These are phyloP conservation scores for Zychaea mexicana DNA, from an alignment of 371 early-diverging fungal species.

Conservation along the genomic window DNA sequence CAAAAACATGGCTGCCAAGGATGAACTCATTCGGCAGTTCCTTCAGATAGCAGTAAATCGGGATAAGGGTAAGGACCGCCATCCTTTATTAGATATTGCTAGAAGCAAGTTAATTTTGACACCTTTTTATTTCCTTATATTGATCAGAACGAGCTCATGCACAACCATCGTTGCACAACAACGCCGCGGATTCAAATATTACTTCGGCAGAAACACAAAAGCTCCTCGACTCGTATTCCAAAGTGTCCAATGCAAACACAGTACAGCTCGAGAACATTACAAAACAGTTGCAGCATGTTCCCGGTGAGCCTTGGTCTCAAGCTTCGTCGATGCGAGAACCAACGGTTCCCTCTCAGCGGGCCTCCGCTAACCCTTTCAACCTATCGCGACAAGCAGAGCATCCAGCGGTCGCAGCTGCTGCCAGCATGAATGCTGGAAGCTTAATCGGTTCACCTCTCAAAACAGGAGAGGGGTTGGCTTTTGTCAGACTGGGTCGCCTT, in stretches of 20 bases:
- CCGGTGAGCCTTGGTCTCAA: background rate
- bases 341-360: background rate
- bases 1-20: slow-evolving; percentile 65
- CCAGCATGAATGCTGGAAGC: slow-evolving; percentile 50
- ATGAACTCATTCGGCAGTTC: slow-evolving; percentile 63
- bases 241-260: slow-evolving; percentile 1
- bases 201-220: slow-evolving; percentile 15
- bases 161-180: slow-evolving; percentile 7
- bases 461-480: slow-evolving; percentile 49
- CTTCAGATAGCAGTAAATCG: slow-evolving; percentile 39
- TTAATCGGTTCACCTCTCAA: slow-evolving; percentile 41
- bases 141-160: background rate
- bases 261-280: slow-evolving; percentile 10
- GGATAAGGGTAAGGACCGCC: background rate
- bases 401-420: slow-evolving; percentile 37
- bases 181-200: background rate
- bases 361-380: background rate
- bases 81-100: background rate
- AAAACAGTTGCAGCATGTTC: slow-evolving; percentile 5
- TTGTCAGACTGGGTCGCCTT: slow-evolving; percentile 51
- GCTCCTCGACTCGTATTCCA: slow-evolving; percentile 11
- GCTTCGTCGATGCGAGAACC: background rate
- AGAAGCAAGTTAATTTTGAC: background rate
- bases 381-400: background rate
- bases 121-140: background rate